Percentiles rank a stretch among this genome's conserved stretches.
Evolutionary conservation across 306 rosid genomes (phyloP).

Genomic region (Acacia confusa): DNA sequence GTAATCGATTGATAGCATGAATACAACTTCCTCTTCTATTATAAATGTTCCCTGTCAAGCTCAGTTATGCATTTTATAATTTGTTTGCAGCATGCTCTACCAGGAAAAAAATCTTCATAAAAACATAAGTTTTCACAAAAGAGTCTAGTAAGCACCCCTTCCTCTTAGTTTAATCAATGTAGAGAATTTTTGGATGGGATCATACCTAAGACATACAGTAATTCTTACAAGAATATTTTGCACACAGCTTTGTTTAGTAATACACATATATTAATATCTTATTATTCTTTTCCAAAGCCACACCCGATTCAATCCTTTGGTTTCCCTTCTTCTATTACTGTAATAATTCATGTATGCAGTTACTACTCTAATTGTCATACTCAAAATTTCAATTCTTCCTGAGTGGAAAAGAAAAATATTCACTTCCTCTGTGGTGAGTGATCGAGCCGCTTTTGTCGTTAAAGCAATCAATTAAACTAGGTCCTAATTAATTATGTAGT

Average conservation of each 20-base stretch:
- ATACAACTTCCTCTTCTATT: neutral
- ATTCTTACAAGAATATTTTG: neutral
- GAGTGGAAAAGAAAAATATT: no score
- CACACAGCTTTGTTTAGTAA: neutral
- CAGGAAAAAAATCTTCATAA: neutral
- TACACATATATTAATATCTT: neutral
- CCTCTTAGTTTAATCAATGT: neutral
- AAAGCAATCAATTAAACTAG: no score
- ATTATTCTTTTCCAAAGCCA: slow-evolving; percentile 10
- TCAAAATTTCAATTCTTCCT: neutral
- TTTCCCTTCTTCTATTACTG: neutral
- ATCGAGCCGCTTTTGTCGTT: no score
- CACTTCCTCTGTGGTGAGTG: no score
- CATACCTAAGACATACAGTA: neutral
- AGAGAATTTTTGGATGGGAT: neutral
- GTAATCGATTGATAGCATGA: neutral
- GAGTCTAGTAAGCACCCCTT: neutral
- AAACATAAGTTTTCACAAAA: neutral
- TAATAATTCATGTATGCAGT: slow-evolving; percentile 3
- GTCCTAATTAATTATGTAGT: no score
- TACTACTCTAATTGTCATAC: neutral
- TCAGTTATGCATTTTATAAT: no score
- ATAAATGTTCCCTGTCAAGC: neutral
- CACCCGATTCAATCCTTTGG: slow-evolving; percentile 2
- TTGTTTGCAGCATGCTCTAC: no score